Base-by-base conservation (phyloP, 495 filamentous ascomycete genomes). In the Cercophora newfieldiana region DNA sequence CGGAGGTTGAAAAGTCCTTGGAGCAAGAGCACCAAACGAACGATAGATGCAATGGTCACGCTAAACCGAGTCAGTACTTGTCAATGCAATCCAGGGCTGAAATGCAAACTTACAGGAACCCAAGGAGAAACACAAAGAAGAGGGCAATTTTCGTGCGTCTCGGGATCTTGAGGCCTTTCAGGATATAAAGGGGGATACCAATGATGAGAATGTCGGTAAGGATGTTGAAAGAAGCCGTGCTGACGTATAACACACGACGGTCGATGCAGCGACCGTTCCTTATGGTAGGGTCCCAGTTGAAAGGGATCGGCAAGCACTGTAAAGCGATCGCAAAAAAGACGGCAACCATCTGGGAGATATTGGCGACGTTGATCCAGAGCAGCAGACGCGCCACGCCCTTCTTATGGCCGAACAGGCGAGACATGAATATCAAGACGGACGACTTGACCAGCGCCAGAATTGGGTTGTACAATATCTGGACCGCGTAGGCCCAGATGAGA, bases 391-490 rank as follows among this genome's bases (percentile, higher is more conserved):
- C 80, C 30, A 79, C 80, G 69, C 69, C 81, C 66, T 69, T 74
- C 72, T 71, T 83, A 69, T 79, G 80, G 28, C 78, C 82, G 47
- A 75, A 77, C 63, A 83, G 66, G 24, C 80, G 73, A 70, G 85
- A 72, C 73, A 90, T 69, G 79, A 88, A 80, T 77, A 88, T 74
- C 73, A 90, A 73, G 74, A 88, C 78, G 0, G 82, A 85, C 0
- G 82, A 71, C 72, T 89, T 89, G 66, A 87, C 83, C 7, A 87
- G 72, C 10, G 87, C 81, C 37, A 91, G 74, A 63, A 87, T 82
- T 0, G 87, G 87, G 66, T 89, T 88, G 70, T 90, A 90, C 24
- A 89, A 70, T 30, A 88, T 78, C 68, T 89, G 86, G 21, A 85
- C 82, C 2, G 82, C 82, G 26, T 84, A 85, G 64, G 84, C 68